phyloP scores from a whole-genome alignment of 225 moss, liverwort and hornwort genomes.

The Marchantia polymorpha region DNA sequence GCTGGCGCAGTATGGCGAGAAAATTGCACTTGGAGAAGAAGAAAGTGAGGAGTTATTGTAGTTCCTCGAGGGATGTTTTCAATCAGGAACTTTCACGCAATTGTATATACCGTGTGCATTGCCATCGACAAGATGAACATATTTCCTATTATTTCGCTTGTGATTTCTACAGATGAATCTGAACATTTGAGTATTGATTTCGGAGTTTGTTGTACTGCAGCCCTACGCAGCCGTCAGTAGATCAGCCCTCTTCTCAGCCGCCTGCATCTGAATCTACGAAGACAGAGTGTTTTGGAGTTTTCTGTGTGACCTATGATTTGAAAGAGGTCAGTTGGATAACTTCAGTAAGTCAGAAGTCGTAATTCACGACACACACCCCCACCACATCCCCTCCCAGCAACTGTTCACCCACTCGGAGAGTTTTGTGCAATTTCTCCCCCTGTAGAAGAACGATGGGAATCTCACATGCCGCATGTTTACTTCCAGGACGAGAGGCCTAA shows the following conservation, averaged over 20 bases:
- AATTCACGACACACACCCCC: too few relatives aligned
- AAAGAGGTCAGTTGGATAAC: slow-evolving; percentile 49
- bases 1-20: too few relatives aligned
- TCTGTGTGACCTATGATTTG: slow-evolving; percentile 92
- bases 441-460: background rate
- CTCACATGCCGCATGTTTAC: background rate
- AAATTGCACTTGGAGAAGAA: too few relatives aligned
- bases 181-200: background rate
- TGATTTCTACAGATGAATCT: background rate
- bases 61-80: too few relatives aligned
- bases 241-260: slow-evolving; percentile 16
- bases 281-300: slow-evolving; percentile 79
- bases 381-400: too few relatives aligned
- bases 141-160: too few relatives aligned
- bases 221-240: slow-evolving; percentile 43
- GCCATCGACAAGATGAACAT: too few relatives aligned
- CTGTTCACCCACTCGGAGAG: background rate
- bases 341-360: too few relatives aligned
- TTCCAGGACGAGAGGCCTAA: slow-evolving; percentile 67
- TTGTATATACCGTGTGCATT: too few relatives aligned
- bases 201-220: slow-evolving; percentile 37
- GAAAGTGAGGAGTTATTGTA: too few relatives aligned
- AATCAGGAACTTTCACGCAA: too few relatives aligned
- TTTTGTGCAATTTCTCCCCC: background rate
- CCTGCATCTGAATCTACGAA: slow-evolving; percentile 27